phyloP scores from a whole-genome alignment of 1,284 basidiomycete species.

The Moesziomyces globuligerus region DNA sequence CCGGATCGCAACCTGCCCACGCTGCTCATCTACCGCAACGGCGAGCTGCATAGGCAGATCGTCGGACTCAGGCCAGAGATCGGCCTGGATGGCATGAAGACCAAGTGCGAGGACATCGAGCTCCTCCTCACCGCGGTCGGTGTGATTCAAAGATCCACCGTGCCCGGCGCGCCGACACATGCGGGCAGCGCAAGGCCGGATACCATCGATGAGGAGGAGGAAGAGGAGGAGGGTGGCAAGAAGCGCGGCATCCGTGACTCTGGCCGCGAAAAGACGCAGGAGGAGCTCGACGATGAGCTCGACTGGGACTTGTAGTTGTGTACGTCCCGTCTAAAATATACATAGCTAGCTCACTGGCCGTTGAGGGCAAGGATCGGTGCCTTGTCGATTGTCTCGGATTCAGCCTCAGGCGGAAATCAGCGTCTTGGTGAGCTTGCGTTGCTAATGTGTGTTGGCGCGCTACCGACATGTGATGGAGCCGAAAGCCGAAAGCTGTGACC shows the following conservation, averaged over 20 bases:
- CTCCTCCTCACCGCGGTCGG: constrained; percentile 62
- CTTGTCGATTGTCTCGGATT: no score
- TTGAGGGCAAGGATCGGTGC: no score
- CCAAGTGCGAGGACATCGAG: constrained; percentile 74
- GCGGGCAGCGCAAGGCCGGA: constrained; percentile 19
- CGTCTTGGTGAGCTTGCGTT: no score
- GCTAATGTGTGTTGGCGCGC: no score
- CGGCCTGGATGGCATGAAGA: constrained; percentile 74
- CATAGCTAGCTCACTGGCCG: no score
- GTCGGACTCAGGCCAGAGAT: constrained; percentile 78
- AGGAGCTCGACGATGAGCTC: constrained; percentile 63
- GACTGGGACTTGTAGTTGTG: constrained; percentile 62
- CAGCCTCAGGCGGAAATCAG: no score
- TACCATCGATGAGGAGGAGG: constrained; percentile 21
- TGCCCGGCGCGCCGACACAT: constrained; percentile 45
- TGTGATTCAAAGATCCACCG: constrained; percentile 50
- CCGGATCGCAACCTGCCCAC: constrained; percentile 92
- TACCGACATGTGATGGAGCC: no score
- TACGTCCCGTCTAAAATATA: background rate
- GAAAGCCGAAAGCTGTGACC: no score
- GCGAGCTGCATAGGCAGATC: constrained; percentile 86
- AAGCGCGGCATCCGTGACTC: constrained; percentile 29
- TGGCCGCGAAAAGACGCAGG: constrained; percentile 48
- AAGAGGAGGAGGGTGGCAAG: constrained; percentile 32
- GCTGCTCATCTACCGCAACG: constrained; percentile 89